Evolutionary conservation across 1,139 yeast species (phyloP), one percentile per base, ranked within the genome.

Genomic region (Yamadazyma atlantica): DNA sequence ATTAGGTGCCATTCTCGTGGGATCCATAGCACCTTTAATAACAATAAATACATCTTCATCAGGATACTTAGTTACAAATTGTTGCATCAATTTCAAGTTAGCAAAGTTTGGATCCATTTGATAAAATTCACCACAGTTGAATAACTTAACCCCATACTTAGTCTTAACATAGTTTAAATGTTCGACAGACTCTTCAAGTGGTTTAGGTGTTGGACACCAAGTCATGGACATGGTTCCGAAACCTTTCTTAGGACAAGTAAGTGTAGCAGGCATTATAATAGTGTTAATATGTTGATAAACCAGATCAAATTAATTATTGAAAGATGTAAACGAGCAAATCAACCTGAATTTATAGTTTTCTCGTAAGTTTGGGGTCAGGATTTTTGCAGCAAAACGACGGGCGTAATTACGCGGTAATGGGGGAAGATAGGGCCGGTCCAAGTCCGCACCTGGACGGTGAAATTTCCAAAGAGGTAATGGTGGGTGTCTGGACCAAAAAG

Each of bases 91-190:
- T 49, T 73, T 64, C 47, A 64, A 60, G 37, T 61, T 64, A 34
- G 73, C 66, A 33, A 63, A 60, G 35, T 69, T 61, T 0, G 69
- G 58, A 18, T 94, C 94, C 51, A 22, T 18, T 24, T 46, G 48
- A 53, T 88, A 88, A 54, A 87, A 85, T 50, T 83, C 92, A 39
- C 94, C 95, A 22, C 78, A 78, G 53, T 87, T 87, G 63, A 86
- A 64, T 42, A 83, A 72, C 22, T 73, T 75, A 40, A 74, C 74
- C 23, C 79, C 80, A 29, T 69, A 64, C 24, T 73, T 68, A 7
- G 47, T 42, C 30, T 56, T 37, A 9, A 80, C 80, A 33, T 62
- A 64, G 42, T 71, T 69, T 54, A 80, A 61, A 11, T 71, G 56
- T 27, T 69, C 71, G 41, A 78, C 59, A 2, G 81, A 71, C 39